A percentile compares a stretch with the other conserved stretches of the same genome.
Conservation (phyloP, 352 stramenopile species). For the Thraustochytrium striatum region DNA sequence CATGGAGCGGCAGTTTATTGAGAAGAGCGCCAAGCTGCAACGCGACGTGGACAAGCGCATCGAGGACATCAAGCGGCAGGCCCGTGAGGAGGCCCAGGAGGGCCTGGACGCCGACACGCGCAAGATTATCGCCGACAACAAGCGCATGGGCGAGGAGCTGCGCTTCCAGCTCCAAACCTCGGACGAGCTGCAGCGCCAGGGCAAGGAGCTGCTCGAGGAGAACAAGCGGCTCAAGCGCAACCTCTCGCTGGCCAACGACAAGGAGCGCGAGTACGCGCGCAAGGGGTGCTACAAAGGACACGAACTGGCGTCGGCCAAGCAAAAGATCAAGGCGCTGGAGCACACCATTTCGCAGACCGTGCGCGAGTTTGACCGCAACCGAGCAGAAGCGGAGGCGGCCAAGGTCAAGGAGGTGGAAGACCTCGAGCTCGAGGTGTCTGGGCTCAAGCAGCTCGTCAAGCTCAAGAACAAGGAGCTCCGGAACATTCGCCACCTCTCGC, state of each 20-base stretch:
- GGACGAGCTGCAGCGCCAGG: constrained; percentile 76
- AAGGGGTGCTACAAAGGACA: constrained; percentile 63
- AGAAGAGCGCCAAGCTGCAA: constrained; percentile 58
- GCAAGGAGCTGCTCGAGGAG: constrained; percentile 54
- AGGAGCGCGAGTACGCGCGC: constrained; percentile 76
- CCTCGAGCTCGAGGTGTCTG: constrained; percentile 73
- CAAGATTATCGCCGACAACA: constrained; percentile 84
- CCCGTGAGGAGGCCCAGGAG: constrained; percentile 78
- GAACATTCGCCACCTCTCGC: constrained; percentile 74
- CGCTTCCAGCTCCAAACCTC: constrained; percentile 81
- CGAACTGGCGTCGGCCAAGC: constrained; percentile 41
- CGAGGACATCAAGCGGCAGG: constrained; percentile 73
- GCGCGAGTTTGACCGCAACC: constrained; percentile 65
- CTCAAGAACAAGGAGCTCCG: constrained; percentile 88
- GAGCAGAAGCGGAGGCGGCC: constrained; percentile 20
- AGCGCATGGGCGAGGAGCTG: constrained; percentile 82
- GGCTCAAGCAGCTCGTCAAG: constrained; percentile 71
- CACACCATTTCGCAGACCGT: constrained; percentile 67
- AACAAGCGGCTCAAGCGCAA: constrained; percentile 67
- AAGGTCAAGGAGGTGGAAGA: constrained; percentile 72
- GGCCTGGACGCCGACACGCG: constrained; percentile 79
- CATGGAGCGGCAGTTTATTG: constrained; percentile 56
- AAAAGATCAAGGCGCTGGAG: constrained; percentile 69
- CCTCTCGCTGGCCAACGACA: constrained; percentile 68
- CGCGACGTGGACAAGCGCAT: constrained; percentile 60